phyloP scores from a whole-genome alignment of 2,329 filamentous ascomycete species.

The Tolypocladium pustulatum region DNA sequence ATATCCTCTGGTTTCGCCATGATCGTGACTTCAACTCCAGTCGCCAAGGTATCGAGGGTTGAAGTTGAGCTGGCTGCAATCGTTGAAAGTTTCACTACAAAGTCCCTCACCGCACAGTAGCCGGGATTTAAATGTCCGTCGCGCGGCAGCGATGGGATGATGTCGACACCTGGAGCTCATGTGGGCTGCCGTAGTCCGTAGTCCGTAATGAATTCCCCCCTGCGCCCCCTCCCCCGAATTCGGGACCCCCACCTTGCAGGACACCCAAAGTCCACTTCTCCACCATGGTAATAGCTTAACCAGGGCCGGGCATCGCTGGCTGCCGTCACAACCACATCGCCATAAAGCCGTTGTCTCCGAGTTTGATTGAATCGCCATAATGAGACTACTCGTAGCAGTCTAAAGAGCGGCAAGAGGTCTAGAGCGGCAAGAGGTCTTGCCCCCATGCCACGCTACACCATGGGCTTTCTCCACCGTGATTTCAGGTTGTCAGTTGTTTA shows the following conservation, averaged over 20 bases:
- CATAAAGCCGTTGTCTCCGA: neutral
- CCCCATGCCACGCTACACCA: too few species aligned
- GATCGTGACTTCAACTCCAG: conserved; percentile 3
- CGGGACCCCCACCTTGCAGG: neutral
- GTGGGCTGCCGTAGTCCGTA: too few species aligned
- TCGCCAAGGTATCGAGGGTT: neutral
- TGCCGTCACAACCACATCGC: neutral
- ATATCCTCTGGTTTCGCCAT: conserved; percentile 31
- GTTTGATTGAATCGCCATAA: too few species aligned
- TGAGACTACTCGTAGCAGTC: too few species aligned
- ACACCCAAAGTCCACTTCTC: neutral
- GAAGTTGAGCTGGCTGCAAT: neutral
- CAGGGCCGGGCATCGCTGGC: neutral
- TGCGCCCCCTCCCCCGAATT: too few species aligned
- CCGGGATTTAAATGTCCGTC: neutral
- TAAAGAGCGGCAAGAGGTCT: too few species aligned
- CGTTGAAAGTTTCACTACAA: neutral
- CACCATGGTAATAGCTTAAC: neutral
- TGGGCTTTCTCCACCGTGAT: too few species aligned
- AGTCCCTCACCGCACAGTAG: neutral
- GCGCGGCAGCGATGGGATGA: neutral
- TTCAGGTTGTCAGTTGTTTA: too few species aligned
- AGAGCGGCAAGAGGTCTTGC: too few species aligned
- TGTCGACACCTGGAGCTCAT: neutral
- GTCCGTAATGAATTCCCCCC: neutral